Evolutionary conservation across 1,284 basidiomycete genomes (phyloP).

Genomic region (Abortiporus biennis): DNA sequence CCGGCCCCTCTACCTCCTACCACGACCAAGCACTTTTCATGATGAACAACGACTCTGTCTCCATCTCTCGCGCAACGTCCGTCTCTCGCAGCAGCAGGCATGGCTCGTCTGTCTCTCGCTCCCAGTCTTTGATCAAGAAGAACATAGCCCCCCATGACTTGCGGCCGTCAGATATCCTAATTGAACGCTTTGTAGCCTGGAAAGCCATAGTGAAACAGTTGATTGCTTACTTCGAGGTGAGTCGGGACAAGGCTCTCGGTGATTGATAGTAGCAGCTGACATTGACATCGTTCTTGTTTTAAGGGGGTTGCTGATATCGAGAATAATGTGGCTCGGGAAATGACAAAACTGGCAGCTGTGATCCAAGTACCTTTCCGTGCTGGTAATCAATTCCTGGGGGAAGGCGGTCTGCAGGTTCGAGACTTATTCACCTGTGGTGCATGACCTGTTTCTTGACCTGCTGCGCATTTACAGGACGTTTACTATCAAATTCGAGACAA

Average conservation of each 20-base stretch:
- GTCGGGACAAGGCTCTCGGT: constrained; percentile 5
- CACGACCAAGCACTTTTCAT: background rate
- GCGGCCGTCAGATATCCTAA: constrained; percentile 92
- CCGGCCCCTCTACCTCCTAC: too few relatives aligned
- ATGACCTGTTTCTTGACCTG: constrained; percentile 5
- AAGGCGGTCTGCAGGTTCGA: constrained; percentile 66
- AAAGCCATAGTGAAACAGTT: constrained; percentile 96
- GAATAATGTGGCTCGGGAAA: constrained; percentile 91
- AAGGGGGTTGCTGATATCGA: constrained; percentile 92
- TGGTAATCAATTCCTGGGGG: constrained; percentile 93
- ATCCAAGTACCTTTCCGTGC: constrained; percentile 97
- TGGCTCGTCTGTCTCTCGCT: constrained; percentile 67
- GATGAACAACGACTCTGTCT: constrained; percentile 36
- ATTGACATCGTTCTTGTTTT: constrained; percentile 9
- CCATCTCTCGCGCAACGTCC: constrained; percentile 65
- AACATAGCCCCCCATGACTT: constrained; percentile 88
- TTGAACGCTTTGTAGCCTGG: constrained; percentile 92
- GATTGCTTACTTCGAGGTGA: constrained; percentile 77
- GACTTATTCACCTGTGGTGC: background rate
- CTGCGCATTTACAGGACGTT: constrained; percentile 68
- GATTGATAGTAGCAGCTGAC: too few relatives aligned
- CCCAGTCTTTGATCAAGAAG: constrained; percentile 86
- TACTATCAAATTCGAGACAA: constrained; percentile 94
- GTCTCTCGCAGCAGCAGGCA: constrained; percentile 55
- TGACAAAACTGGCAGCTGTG: constrained; percentile 94